Evolutionary conservation across 1,284 basidiomycete species (phyloP).

Genomic region (Sphaerobolus stellatus): DNA sequence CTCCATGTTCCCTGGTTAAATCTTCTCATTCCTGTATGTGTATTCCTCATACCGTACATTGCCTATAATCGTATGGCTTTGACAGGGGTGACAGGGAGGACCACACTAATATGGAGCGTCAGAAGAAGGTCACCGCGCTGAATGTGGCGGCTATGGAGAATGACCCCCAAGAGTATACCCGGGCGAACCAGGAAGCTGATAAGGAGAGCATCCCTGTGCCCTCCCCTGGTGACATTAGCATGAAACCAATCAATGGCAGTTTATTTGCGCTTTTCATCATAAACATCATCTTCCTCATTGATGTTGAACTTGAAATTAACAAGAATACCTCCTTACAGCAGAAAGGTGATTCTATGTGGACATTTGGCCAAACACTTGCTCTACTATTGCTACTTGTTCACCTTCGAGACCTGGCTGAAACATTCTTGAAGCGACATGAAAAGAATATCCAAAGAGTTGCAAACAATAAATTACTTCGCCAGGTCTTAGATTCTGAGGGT

Average conservation of each 20-base stretch:
- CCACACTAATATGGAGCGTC: background rate
- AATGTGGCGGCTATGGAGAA: no score
- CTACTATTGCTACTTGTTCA: slow-evolving; percentile 24
- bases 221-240: background rate
- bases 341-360: slow-evolving; percentile 19
- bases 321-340: background rate
- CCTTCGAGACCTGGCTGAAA: slow-evolving; percentile 9
- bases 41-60: background rate
- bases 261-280: background rate
- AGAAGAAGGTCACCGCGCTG: no score
- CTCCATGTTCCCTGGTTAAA: background rate
- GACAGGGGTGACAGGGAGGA: background rate
- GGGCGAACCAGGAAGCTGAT: no score
- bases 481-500: no score
- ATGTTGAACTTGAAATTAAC: background rate
- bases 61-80: background rate
- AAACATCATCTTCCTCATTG: background rate
- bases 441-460: background rate
- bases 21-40: background rate
- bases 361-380: slow-evolving; percentile 28
- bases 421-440: background rate
- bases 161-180: no score
- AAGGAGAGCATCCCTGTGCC: no score
- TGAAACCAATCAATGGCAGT: background rate
- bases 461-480: background rate